Conservation (phyloP, 305 asterid species). For the Fraxinus latifolia region DNA sequence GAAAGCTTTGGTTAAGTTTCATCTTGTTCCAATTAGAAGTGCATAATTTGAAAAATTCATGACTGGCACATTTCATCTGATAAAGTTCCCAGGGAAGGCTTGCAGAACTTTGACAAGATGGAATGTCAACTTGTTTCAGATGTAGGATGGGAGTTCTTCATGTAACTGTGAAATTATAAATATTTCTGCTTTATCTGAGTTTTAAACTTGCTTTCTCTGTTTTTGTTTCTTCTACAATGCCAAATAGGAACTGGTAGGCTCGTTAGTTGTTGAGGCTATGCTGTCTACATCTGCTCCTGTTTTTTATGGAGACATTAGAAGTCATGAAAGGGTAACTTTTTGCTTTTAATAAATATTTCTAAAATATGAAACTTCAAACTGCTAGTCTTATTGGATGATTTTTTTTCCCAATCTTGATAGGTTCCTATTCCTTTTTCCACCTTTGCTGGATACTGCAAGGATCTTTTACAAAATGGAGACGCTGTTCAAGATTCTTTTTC, state of each 20-base stretch:
- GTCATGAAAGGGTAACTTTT: conserved; percentile 78
- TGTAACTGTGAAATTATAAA: conserved; percentile 6
- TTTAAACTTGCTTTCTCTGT: conserved; percentile 5
- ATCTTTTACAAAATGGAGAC: conserved; percentile 34
- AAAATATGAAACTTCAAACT: conserved; percentile 17
- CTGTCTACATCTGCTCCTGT: conserved; percentile 77
- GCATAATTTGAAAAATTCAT: neutral
- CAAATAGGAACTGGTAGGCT: conserved; percentile 63
- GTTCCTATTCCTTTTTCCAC: conserved; percentile 72
- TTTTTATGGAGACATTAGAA: conserved; percentile 89
- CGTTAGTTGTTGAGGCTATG: conserved; percentile 77
- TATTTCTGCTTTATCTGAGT: conserved; percentile 14
- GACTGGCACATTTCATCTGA: neutral
- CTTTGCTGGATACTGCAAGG: conserved; percentile 77
- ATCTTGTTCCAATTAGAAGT: neutral
- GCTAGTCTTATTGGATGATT: conserved; percentile 10
- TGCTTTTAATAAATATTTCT: conserved; percentile 6
- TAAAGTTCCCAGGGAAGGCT: neutral
- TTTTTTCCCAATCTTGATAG: conserved; percentile 30
- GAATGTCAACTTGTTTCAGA: neutral
- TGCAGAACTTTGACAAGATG: neutral
- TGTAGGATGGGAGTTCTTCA: conserved; percentile 4
- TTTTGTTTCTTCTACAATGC: conserved; percentile 13
- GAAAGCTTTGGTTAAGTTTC: neutral
- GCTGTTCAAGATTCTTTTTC: conserved; percentile 30